A percentile compares a stretch with the other conserved stretches of the same genome.
Evolutionary conservation across 2,329 filamentous ascomycete species (phyloP).

Genomic region (Coniochaeta ligniaria): DNA sequence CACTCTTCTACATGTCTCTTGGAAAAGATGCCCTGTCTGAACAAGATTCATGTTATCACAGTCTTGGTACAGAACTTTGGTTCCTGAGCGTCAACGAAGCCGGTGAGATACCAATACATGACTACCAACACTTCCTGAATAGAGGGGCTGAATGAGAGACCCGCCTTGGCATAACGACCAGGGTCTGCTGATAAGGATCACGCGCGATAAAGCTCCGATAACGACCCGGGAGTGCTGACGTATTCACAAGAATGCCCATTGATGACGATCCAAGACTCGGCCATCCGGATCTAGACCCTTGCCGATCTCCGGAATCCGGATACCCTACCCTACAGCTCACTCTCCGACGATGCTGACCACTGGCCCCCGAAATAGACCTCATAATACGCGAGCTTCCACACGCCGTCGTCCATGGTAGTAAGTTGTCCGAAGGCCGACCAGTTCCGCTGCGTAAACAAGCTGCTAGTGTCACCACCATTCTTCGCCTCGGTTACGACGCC

Average conservation of each 20-base stretch:
- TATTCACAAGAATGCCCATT: not conserved
- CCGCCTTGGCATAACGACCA: not conserved
- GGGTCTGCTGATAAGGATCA: slow-evolving; percentile 1
- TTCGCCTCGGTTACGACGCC: slow-evolving; percentile 7
- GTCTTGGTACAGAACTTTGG: too few relatives aligned
- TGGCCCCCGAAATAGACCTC: slow-evolving; percentile 21
- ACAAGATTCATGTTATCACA: too few relatives aligned
- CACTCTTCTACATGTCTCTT: not conserved
- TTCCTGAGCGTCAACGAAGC: too few relatives aligned
- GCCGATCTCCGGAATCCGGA: too few relatives aligned
- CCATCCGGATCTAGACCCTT: too few relatives aligned
- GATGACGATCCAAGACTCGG: too few relatives aligned
- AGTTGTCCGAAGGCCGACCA: too few relatives aligned
- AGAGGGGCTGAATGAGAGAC: not conserved
- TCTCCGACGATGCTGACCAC: too few relatives aligned
- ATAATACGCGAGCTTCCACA: slow-evolving; percentile 21
- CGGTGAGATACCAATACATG: not conserved
- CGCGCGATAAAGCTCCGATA: not conserved
- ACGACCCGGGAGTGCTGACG: not conserved
- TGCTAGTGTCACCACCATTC: too few relatives aligned
- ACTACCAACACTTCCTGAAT: not conserved
- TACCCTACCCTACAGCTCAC: too few relatives aligned
- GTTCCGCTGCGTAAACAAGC: too few relatives aligned
- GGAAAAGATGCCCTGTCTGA: too few relatives aligned
- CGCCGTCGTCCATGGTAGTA: slow-evolving; percentile 4